A percentile compares a stretch with the other conserved stretches of the same genome.
Conservation (phyloP, 140 eudicot species). For the Anethum foeniculum region DNA sequence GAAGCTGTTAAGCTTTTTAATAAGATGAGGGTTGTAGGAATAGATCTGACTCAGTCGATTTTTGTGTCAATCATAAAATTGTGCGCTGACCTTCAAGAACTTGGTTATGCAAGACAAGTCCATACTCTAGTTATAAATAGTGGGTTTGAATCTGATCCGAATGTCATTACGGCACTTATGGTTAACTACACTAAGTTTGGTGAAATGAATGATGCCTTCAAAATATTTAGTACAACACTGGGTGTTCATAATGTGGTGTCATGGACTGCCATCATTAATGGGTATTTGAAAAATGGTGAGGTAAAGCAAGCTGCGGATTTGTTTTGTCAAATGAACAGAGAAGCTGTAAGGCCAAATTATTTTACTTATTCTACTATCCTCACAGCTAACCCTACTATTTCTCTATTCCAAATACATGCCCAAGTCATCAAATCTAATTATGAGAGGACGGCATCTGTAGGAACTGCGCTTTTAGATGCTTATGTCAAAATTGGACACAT, state of each 20-base stretch:
- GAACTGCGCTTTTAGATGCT: slow-evolving; percentile 76
- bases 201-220: slow-evolving; percentile 54
- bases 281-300: slow-evolving; percentile 56
- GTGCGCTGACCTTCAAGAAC: slow-evolving; percentile 56
- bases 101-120: slow-evolving; percentile 49
- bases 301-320: slow-evolving; percentile 35
- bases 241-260: slow-evolving; percentile 56
- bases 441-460: slow-evolving; percentile 60
- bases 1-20: slow-evolving; percentile 55
- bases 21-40: slow-evolving; percentile 48
- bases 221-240: slow-evolving; percentile 35
- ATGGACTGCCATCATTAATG: slow-evolving; percentile 83
- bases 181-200: slow-evolving; percentile 53
- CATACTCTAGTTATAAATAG: slow-evolving; percentile 46
- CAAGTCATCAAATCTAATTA: slow-evolving; percentile 68
- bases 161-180: slow-evolving; percentile 63
- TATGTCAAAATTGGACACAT: slow-evolving; percentile 52
- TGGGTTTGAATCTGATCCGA: slow-evolving; percentile 49
- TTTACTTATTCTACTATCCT: slow-evolving; percentile 75
- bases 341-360: slow-evolving; percentile 51
- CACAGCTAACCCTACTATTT: slow-evolving; percentile 42
- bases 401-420: slow-evolving; percentile 71
- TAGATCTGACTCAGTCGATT: slow-evolving; percentile 40
- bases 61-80: slow-evolving; percentile 49
- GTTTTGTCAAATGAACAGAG: slow-evolving; percentile 54